phyloP scores from a whole-genome alignment of 805 yeast species.

The Candida maltosa region DNA sequence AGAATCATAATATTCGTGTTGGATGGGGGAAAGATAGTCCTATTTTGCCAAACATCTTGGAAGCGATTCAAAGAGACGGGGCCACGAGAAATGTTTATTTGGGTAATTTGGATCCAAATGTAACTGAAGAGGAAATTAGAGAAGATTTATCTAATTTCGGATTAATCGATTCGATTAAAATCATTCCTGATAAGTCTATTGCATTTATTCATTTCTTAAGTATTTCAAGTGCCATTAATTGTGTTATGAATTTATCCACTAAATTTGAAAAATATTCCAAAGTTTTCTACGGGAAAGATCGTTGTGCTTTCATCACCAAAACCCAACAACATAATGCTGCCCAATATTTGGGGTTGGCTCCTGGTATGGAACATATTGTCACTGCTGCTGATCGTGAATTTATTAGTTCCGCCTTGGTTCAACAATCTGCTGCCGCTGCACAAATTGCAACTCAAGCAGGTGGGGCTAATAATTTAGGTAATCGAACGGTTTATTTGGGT shows the following conservation, averaged over 20 bases:
- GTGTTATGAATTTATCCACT: constrained; percentile 71
- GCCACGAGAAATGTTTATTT: constrained; percentile 94
- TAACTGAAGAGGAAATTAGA: constrained; percentile 58
- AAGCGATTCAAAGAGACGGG: constrained; percentile 76
- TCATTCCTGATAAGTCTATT: constrained; percentile 75
- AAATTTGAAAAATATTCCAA: constrained; percentile 73
- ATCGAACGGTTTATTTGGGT: constrained; percentile 89
- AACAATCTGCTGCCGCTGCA: constrained; percentile 97
- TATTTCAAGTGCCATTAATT: constrained; percentile 80
- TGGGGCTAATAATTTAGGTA: constrained; percentile 87
- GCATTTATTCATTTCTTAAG: constrained; percentile 90
- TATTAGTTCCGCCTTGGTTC: constrained; percentile 74
- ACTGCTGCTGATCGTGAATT: constrained; percentile 65
- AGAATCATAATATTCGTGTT: constrained; percentile 76
- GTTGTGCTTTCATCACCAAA: constrained; percentile 91
- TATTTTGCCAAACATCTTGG: constrained; percentile 68
- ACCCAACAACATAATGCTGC: constrained; percentile 98
- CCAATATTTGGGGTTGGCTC: constrained; percentile 86
- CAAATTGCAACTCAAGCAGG: constrained; percentile 94
- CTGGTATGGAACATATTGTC: constrained; percentile 79
- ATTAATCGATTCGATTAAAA: constrained; percentile 77
- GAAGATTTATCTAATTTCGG: constrained; percentile 74
- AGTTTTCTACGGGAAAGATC: constrained; percentile 88
- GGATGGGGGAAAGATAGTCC: constrained; percentile 91
- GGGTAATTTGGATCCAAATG: constrained; percentile 69